phyloP scores from a whole-genome alignment of 2,329 filamentous ascomycete species.

The Thielaviopsis ethacetica region DNA sequence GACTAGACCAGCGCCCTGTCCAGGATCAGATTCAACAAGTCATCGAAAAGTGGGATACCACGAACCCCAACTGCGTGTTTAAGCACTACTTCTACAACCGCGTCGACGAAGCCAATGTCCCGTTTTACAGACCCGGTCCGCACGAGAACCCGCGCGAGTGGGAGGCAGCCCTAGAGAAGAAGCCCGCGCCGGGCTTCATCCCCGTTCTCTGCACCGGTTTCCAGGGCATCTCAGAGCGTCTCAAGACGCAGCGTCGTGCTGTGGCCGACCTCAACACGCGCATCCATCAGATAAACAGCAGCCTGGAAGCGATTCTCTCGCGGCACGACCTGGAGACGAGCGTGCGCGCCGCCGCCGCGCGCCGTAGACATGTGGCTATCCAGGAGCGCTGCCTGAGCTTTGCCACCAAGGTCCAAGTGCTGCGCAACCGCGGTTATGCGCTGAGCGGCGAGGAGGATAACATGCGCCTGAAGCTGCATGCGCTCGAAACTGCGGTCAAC shows the following conservation, averaged over 20 bases:
- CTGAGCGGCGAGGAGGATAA: slow-evolving; percentile 67
- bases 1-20: slow-evolving; percentile 48
- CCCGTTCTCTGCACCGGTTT: slow-evolving; percentile 65
- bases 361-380: slow-evolving; percentile 55
- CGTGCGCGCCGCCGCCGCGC: slow-evolving; percentile 55
- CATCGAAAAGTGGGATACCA: slow-evolving; percentile 57
- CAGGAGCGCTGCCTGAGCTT: slow-evolving; percentile 58
- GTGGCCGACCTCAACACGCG: slow-evolving; percentile 54
- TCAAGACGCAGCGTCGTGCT: slow-evolving; percentile 54
- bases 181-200: slow-evolving; percentile 60
- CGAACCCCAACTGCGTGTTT: slow-evolving; percentile 53
- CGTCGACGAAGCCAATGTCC: slow-evolving; percentile 56
- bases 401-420: slow-evolving; percentile 63
- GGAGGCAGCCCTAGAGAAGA: slow-evolving; percentile 69
- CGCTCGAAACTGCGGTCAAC: slow-evolving; percentile 51
- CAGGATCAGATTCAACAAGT: slow-evolving; percentile 58
- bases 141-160: slow-evolving; percentile 63
- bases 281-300: slow-evolving; percentile 65
- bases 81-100: slow-evolving; percentile 81
- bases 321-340: slow-evolving; percentile 63
- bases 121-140: slow-evolving; percentile 55
- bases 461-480: slow-evolving; percentile 52
- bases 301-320: slow-evolving; percentile 54
- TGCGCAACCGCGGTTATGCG: slow-evolving; percentile 68
- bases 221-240: slow-evolving; percentile 50